Conservation (phyloP, 139 green algal genomes). For the Micractinium conductrix region DNA sequence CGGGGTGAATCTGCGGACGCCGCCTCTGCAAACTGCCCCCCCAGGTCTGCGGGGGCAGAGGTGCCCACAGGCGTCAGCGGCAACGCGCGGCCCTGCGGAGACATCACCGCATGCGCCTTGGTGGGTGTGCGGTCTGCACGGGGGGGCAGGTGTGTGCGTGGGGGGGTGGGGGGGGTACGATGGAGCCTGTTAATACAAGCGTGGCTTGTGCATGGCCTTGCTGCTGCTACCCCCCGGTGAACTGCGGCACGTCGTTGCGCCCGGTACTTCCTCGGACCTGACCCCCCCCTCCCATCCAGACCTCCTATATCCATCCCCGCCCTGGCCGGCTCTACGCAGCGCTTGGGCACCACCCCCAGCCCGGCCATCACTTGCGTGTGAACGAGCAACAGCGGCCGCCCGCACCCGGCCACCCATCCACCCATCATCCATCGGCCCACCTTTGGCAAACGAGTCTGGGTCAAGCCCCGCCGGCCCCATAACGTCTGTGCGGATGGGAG, state of each 20-base stretch:
- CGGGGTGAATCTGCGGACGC: not conserved
- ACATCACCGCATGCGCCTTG: slow-evolving; percentile 8
- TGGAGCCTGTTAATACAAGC: too few relatives aligned
- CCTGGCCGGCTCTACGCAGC: too few relatives aligned
- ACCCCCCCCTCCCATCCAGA: too few relatives aligned
- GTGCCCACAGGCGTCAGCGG: slow-evolving; percentile 25
- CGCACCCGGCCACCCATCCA: not conserved
- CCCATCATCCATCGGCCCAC: not conserved
- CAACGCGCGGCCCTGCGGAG: slow-evolving; percentile 4
- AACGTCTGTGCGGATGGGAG: slow-evolving; percentile 22
- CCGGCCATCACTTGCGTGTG: too few relatives aligned
- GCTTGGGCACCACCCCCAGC: too few relatives aligned
- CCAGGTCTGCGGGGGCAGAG: slow-evolving; percentile 28
- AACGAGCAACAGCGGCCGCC: not conserved
- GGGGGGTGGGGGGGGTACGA: too few relatives aligned
- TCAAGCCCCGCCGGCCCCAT: slow-evolving; percentile 16
- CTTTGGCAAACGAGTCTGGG: slow-evolving; percentile 7
- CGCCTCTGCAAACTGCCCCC: not conserved
- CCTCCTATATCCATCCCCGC: too few relatives aligned
- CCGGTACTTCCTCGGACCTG: too few relatives aligned
- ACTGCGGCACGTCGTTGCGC: too few relatives aligned
- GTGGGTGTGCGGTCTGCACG: slow-evolving; percentile 28
- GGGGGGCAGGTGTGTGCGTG: too few relatives aligned
- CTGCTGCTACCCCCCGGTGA: too few relatives aligned
- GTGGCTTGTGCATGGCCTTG: too few relatives aligned